Evolutionary conservation across 805 yeast species (phyloP).

Genomic region (Tetrapisispora namnaoensis): DNA sequence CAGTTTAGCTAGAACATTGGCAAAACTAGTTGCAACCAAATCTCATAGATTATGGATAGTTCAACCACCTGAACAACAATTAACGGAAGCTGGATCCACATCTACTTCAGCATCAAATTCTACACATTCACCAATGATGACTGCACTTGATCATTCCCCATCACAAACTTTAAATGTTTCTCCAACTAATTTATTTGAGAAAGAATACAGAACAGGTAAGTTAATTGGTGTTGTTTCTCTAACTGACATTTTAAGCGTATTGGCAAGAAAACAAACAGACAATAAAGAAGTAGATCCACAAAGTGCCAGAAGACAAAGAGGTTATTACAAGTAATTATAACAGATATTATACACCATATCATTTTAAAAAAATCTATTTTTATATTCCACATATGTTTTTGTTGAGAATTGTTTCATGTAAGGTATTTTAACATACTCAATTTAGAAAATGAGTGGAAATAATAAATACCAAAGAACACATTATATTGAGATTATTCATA

Average conservation of each 20-base stretch:
- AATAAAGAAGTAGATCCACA: constrained; percentile 80
- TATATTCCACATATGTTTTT: neutral
- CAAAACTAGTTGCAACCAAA: constrained; percentile 90
- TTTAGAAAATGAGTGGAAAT: neutral
- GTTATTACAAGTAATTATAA: constrained; percentile 34
- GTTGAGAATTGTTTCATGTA: too few species aligned
- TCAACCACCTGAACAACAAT: constrained; percentile 40
- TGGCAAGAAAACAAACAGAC: constrained; percentile 49
- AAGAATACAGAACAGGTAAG: constrained; percentile 60
- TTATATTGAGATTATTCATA: neutral
- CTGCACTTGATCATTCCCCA: constrained; percentile 18
- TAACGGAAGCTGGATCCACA: constrained; percentile 5
- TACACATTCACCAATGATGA: constrained; percentile 18
- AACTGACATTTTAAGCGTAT: constrained; percentile 76
- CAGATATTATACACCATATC: neutral
- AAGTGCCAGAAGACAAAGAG: constrained; percentile 79
- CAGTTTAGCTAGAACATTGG: constrained; percentile 79
- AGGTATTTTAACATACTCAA: neutral
- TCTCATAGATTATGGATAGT: constrained; percentile 86
- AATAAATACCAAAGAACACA: too few species aligned
- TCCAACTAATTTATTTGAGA: constrained; percentile 28
- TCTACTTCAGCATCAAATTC: constrained; percentile 17
- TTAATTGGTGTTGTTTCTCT: constrained; percentile 85
- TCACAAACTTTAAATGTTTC: constrained; percentile 13
- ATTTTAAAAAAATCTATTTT: neutral